These are phyloP conservation scores for Curvularia spicifera DNA, from an alignment of 2,329 filamentous ascomycete species.

Conservation along the genomic window DNA sequence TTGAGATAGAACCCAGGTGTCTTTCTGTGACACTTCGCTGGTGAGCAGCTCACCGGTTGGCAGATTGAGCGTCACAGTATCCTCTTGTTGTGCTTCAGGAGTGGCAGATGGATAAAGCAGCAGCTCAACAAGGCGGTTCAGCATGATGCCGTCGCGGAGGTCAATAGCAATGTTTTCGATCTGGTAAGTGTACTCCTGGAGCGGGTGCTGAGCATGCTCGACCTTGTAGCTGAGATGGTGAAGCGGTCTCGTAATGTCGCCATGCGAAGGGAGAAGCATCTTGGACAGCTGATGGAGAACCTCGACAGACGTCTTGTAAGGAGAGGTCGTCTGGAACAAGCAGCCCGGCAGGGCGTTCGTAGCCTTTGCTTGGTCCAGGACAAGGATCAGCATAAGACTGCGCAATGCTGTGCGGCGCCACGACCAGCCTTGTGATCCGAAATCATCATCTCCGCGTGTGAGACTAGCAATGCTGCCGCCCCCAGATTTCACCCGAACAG, in stretches of 20 bases:
- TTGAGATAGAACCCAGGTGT: conserved; percentile 59
- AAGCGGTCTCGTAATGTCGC: conserved; percentile 63
- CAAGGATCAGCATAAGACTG: conserved; percentile 64
- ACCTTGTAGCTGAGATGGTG: conserved; percentile 64
- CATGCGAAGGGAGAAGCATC: conserved; percentile 64
- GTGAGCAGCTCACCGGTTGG: conserved; percentile 54
- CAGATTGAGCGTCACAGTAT: conserved; percentile 55
- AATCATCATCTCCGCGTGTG: conserved; percentile 49
- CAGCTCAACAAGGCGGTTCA: conserved; percentile 66
- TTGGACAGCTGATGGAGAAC: conserved; percentile 60
- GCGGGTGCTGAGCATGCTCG: conserved; percentile 60
- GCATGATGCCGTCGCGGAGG: conserved; percentile 65
- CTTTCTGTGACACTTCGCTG: conserved; percentile 45
- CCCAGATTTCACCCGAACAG: conserved; percentile 49
- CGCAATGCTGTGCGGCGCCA: conserved; percentile 64
- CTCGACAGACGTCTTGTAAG: conserved; percentile 62
- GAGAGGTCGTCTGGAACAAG: conserved; percentile 61
- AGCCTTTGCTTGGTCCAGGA: conserved; percentile 63
- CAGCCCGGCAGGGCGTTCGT: conserved; percentile 48
- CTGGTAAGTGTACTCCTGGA: conserved; percentile 65
- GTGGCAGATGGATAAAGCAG: conserved; percentile 56
- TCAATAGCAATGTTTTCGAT: conserved; percentile 68
- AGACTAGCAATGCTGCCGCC: conserved; percentile 50
- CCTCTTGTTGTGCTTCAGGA: conserved; percentile 38
- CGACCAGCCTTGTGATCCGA: conserved; percentile 54